Evolutionary conservation across 257 asterid genomes (phyloP), one percentile per base, ranked within the genome.

Genomic region (Henckelia pumila): DNA sequence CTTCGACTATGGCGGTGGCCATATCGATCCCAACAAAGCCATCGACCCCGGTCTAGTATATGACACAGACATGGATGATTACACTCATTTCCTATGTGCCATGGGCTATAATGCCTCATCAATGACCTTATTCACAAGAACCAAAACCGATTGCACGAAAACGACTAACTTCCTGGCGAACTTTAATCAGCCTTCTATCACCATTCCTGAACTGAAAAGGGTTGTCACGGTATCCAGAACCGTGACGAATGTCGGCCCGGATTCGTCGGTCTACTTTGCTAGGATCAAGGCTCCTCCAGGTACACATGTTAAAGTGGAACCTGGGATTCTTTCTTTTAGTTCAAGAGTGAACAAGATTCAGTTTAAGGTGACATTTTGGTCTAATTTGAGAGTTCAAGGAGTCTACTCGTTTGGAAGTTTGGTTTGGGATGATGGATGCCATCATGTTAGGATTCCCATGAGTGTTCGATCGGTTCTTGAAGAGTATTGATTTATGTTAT

Each of bases 361-460:
- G 71, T 75, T 80, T 29, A 75, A 75, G 76, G 81, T 80, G 14
- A 73, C 21, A 19, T 20, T 75, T 61, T 49, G 77, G 53, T 71
- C 81, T 44, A 17, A 37, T 63, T 9, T 77, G 9, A 77, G 71
- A 29, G 72, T 81, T 14, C 67, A 33, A 2, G 79, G 83, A 30
- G 63, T 19, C 16, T 69, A 72, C 52, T 58, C 74, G 25, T 79
- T 82, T 69, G 81, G 87, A 56, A 76, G 59, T 61, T 63, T 76
- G 72, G 68, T 73, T 29, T 78, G 82, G 86, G 82, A 76, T 21
- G 82, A 82, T 65, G 75, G 82, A 25, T 37, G 55, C 49, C 82
- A 73, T 71, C 62, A 64, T 28, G 78, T 79, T 14, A 82, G 67
- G 76, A 66, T 79, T 4, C 80, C 75, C 3, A 66, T 79, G 73